Percentiles rank a stretch among this genome's conserved stretches.
These are phyloP conservation scores for Pythium folliculosum DNA, from an alignment of 352 stramenopile species.

Conservation along the genomic window DNA sequence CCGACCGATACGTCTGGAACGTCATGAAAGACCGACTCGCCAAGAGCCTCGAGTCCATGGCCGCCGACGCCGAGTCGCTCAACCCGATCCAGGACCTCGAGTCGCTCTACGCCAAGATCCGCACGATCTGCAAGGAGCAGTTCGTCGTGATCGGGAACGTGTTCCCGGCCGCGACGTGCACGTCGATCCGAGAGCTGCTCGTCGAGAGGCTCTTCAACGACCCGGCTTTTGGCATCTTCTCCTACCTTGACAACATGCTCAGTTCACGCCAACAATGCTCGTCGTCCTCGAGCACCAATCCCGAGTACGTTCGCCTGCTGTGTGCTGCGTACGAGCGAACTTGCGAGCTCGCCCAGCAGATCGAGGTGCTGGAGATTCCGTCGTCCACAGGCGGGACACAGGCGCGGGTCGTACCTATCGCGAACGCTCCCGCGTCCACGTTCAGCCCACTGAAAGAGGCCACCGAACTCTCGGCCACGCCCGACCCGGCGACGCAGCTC, in stretches of 20 bases:
- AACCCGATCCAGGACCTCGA: constrained; percentile 72
- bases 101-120: constrained; percentile 57
- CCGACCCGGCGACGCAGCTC: constrained; percentile 7
- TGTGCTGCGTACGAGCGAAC: constrained; percentile 70
- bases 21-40: constrained; percentile 73
- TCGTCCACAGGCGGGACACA: background rate
- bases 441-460: constrained; percentile 24
- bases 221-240: constrained; percentile 76
- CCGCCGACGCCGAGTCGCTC: constrained; percentile 27
- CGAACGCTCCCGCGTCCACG: background rate
- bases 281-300: constrained; percentile 16
- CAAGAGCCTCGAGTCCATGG: constrained; percentile 33
- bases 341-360: constrained; percentile 44
- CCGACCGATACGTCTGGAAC: constrained; percentile 85
- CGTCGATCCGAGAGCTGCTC: constrained; percentile 62
- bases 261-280: constrained; percentile 14
- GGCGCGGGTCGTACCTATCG: constrained; percentile 23
- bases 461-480: constrained; percentile 6
- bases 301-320: constrained; percentile 67
- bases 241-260: constrained; percentile 73
- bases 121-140: constrained; percentile 65
- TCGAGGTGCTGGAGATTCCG: constrained; percentile 44
- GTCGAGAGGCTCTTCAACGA: constrained; percentile 79
- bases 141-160: constrained; percentile 66
- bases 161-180: constrained; percentile 46